Conservation (phyloP, 371 early-diverging fungal genomes). For the Nematocida major region DNA sequence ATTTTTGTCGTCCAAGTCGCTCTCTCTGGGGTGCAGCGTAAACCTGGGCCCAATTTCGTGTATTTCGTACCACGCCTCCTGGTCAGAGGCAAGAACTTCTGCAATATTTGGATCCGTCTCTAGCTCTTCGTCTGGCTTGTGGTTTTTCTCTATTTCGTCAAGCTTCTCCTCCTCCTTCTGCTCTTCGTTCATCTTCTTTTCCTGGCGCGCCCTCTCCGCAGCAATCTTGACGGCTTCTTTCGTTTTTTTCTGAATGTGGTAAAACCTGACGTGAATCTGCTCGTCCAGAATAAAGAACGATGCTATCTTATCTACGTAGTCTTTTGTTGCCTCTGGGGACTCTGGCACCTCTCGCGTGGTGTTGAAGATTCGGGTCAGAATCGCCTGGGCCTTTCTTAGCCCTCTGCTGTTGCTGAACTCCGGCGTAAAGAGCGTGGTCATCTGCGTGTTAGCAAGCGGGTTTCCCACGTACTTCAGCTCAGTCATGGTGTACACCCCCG, state of each 20-base stretch:
- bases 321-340: background rate
- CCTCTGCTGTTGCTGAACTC: constrained; percentile 35
- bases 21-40: constrained; percentile 48
- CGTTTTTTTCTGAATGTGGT: constrained; percentile 49
- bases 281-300: constrained; percentile 30
- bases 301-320: constrained; percentile 38
- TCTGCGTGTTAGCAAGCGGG: constrained; percentile 41
- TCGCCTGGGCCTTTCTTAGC: constrained; percentile 18
- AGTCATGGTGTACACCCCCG: constrained; percentile 42
- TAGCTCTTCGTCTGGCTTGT: constrained; percentile 48
- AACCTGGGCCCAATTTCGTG: constrained; percentile 45
- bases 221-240: constrained; percentile 43
- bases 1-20: constrained; percentile 43
- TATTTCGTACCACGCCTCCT: constrained; percentile 35
- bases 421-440: constrained; percentile 38
- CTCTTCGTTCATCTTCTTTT: background rate
- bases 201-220: constrained; percentile 29
- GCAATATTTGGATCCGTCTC: constrained; percentile 23
- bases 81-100: background rate
- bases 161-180: constrained; percentile 21
- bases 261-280: constrained; percentile 34
- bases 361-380: constrained; percentile 43
- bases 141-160: constrained; percentile 29
- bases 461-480: constrained; percentile 49
- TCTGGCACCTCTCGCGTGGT: background rate